Evolutionary conservation across 768 basidiomycete species (phyloP), one percentile per base, ranked within the genome.

Genomic region (Suillus occidentalis): DNA sequence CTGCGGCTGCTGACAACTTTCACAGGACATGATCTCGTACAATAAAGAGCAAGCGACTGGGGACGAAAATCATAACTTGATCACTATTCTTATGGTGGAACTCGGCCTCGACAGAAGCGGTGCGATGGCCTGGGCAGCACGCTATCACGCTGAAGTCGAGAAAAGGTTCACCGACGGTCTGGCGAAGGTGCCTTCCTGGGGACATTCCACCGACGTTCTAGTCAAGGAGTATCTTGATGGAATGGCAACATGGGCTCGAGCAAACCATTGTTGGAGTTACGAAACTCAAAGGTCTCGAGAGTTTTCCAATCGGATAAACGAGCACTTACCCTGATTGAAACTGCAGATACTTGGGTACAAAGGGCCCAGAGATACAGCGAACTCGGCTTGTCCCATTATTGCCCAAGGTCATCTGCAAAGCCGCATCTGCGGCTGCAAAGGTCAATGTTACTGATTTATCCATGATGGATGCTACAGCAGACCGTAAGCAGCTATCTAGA

Each of bases 21-120:
- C 14, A 13, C 57, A 78, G 80, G 80, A 81, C 50, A 63, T 80
- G n/a, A 72, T 67, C 53, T 80, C 79, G 2, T 79, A 76, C 68
- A 78, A 75, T 60, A 66, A 69, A 22, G 80, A 81, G 65, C 74
- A 77, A 64, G 75, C 75, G 9, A 63, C 66, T 0, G 78, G 78
- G 12, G 70, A 76, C 25, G 75, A 75, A 10, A 66, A 65, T 20
- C 75, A 79, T 65, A 81, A 81, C 65, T 60, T 76, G 25, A 63
- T 81, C 12, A 78, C 75, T 3, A 66, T 73, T 18, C 66, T 76
- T 37, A 81, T 80, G 78, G 62, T 65, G 31, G 68, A 76, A 56
- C 47, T 71, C 1, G 57, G 67, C 13, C 55, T 74, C n/a, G 61
- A 68, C 40, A 63, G 80, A n/a, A 63, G 75, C 7, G 74, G 61